phyloP scores from a whole-genome alignment of 768 basidiomycete species.

The Suillus hirtellus region DNA sequence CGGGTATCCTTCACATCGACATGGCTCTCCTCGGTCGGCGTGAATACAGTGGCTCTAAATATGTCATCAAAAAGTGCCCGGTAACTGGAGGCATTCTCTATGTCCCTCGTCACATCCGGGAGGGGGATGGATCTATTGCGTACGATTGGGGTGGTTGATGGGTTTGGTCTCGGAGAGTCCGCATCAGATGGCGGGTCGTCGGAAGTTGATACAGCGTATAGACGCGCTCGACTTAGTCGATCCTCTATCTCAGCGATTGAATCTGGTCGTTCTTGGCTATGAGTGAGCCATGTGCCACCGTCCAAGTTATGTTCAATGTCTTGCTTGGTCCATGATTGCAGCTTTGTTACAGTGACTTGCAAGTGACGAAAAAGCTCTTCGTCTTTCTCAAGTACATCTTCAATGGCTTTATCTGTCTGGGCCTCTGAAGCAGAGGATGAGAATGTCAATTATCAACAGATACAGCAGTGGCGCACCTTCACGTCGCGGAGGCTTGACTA shows the following conservation, averaged over 20 bases:
- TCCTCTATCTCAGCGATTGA: background rate
- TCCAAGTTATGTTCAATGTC: background rate
- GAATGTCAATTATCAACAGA: background rate
- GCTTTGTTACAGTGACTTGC: background rate
- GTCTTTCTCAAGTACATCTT: background rate
- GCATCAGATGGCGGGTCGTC: background rate
- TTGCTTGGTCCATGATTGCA: background rate
- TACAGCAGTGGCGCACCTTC: background rate
- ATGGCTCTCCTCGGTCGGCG: background rate
- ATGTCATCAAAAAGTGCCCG: background rate
- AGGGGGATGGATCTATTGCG: background rate
- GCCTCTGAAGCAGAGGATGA: background rate
- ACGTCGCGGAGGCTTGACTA: background rate
- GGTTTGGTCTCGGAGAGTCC: background rate
- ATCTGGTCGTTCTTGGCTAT: background rate
- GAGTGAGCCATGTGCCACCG: background rate
- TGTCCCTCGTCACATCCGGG: background rate
- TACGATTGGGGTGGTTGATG: background rate
- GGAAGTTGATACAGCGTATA: background rate
- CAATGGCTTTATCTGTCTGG: background rate
- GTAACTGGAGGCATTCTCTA: conserved; percentile 1
- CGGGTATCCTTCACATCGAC: background rate
- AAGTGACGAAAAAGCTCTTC: conserved; percentile 1
- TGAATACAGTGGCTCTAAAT: background rate
- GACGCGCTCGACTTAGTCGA: background rate